Base-by-base conservation (phyloP, 257 asterid species). In the Pogostemon cablin region DNA sequence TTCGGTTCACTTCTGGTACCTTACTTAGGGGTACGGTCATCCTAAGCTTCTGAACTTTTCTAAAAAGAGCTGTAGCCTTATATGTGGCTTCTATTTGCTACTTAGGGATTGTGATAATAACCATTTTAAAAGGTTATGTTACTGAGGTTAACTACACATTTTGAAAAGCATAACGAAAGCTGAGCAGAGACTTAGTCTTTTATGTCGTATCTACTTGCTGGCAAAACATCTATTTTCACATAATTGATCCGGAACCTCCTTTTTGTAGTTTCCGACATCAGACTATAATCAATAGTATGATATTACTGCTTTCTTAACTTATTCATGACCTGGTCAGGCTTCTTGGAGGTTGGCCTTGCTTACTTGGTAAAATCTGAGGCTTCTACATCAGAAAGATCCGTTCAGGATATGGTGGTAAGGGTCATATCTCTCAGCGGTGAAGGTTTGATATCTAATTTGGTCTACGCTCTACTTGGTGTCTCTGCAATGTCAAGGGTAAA, bases 401-500 rank as follows among this genome's bases (percentile, higher is more conserved):
- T 85, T 69, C 87, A 86, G 77, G 89, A 86, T 71, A 82, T 79
- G 89, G 80, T 85, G 78, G 82, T 89, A 71, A 84, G 81, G 73
- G 92, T 86, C 82, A 79, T 92, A 77, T 89, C 93, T 70, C 79
- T 73, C 78, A 71, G 81, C 44, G 95, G 95, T 4, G 98, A 92
- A 81, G 89, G 96, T 62, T 88, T 92, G 46, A 77, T 92, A 68
- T 87, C 95, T 1, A 92, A 89, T 84, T 82, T 92, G 77, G 79
- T 92, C 61, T 89, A 92, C 79, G 90, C 98, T 74, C 90, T 92
- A 65, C 98, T 92, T 75, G 96, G 98, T 66, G 88, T 89, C 73
- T 87, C 96, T 63, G 98, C 98, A 78, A 81, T 89, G 96, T 89
- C 98, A 70, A 83, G 96, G 95, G 98, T 91, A 87, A 84, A 46